phyloP scores from a whole-genome alignment of 306 rosid genomes.

The Inga leiocalycina region DNA sequence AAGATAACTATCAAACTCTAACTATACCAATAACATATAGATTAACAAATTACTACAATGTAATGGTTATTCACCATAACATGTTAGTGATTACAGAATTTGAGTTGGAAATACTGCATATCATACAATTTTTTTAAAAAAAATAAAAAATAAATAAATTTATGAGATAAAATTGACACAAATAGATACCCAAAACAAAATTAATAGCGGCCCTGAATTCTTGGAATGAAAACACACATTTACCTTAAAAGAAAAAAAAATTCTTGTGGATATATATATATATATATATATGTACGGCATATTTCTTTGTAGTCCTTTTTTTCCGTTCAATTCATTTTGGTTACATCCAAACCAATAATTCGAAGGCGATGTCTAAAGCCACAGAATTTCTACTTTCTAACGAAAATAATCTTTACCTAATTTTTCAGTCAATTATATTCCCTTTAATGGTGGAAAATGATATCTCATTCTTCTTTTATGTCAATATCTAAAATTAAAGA shows the following conservation, averaged over 20 bases:
- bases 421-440: constrained; percentile 32
- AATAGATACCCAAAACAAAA: not conserved
- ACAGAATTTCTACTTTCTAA: constrained; percentile 24
- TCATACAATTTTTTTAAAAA: not conserved
- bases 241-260: not conserved
- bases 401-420: constrained; percentile 45
- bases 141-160: not conserved
- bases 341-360: not conserved
- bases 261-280: not conserved
- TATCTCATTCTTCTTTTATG: constrained; percentile 14
- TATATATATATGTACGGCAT: constrained; percentile 5
- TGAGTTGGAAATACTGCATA: not conserved
- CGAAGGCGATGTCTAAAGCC: constrained; percentile 24
- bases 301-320: not conserved
- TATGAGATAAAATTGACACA: not conserved
- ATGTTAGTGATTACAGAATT: not conserved
- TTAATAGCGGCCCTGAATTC: not conserved
- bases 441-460: constrained; percentile 38
- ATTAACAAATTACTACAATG: too few species aligned
- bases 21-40: too few species aligned
- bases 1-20: too few species aligned
- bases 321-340: not conserved
- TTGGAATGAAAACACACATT: not conserved
- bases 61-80: too few species aligned
- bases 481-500: not conserved